A percentile compares a stretch with the other conserved stretches of the same genome.
Evolutionary conservation across 2,329 filamentous ascomycete genomes (phyloP).

Genomic region (Xylariaceae sp.): DNA sequence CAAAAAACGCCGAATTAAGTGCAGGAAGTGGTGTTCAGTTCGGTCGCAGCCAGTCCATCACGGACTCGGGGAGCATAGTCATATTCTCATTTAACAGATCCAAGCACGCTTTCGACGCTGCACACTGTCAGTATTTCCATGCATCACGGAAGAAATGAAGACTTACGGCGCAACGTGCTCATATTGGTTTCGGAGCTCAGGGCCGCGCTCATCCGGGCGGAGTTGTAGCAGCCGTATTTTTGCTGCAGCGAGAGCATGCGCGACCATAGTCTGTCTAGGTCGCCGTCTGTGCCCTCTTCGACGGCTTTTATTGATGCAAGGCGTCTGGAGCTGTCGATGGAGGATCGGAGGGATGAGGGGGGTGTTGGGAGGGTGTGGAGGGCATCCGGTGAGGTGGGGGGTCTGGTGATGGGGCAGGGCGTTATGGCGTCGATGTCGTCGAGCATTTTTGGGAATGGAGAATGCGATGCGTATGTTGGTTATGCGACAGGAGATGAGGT

Average conservation of each 20-base stretch:
- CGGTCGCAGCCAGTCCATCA: conserved; percentile 18
- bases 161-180: conserved; percentile 43
- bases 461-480: background rate
- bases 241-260: conserved; percentile 46
- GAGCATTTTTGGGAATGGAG: conserved; percentile 4
- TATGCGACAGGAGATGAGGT: background rate
- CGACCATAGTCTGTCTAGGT: conserved; percentile 41
- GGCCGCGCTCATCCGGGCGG: conserved; percentile 44
- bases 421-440: conserved; percentile 35
- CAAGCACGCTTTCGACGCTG: conserved; percentile 32
- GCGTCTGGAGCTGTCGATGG: conserved; percentile 16
- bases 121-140: background rate
- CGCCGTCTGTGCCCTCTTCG: conserved; percentile 35
- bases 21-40: background rate
- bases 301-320: conserved; percentile 30
- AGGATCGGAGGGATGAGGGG: conserved; percentile 25
- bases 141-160: background rate
- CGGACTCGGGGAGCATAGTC: conserved; percentile 25
- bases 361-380: conserved; percentile 14
- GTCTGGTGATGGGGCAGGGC: conserved; percentile 26
- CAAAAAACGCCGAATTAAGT: conserved; percentile 1
- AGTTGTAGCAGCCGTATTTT: conserved; percentile 45
- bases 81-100: conserved; percentile 34
- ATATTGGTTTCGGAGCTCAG: conserved; percentile 38
- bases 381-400: background rate